phyloP scores from a whole-genome alignment of 345 rosid genomes.

The Lagerstroemia speciosa region DNA sequence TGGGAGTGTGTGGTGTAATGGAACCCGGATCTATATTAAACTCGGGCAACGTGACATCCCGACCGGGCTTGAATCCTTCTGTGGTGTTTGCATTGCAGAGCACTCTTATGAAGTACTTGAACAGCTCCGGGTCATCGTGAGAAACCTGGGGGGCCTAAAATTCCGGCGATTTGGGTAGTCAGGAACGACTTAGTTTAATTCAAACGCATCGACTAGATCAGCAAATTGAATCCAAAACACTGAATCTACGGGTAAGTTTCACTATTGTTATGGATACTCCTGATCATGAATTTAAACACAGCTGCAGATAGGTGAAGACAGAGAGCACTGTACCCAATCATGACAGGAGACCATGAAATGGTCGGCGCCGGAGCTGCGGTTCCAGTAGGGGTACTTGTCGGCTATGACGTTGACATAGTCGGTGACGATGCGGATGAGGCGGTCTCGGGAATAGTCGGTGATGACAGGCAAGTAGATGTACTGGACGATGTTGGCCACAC shows the following conservation, averaged over 20 bases:
- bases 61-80: constrained; percentile 33
- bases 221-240: too few relatives aligned
- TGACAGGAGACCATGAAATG: constrained; percentile 21
- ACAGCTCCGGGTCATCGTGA: constrained; percentile 12
- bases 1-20: constrained; percentile 13
- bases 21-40: constrained; percentile 15
- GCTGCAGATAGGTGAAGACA: neutral
- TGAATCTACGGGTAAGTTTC: too few relatives aligned
- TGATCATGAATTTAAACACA: too few relatives aligned
- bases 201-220: neutral
- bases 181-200: neutral
- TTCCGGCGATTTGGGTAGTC: neutral
- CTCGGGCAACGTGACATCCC: constrained; percentile 45
- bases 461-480: constrained; percentile 17
- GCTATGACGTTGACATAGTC: constrained; percentile 13
- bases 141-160: constrained; percentile 38
- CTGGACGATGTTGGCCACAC: constrained; percentile 6
- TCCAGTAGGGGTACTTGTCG: constrained; percentile 17
- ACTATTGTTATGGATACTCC: too few relatives aligned
- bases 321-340: constrained; percentile 12
- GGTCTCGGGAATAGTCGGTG: constrained; percentile 7
- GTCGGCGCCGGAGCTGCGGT: constrained; percentile 16
- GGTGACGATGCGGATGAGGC: neutral
- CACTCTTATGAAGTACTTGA: constrained; percentile 31
- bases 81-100: constrained; percentile 46